phyloP scores from a whole-genome alignment of 345 rosid species.

The Pistacia atlantica region DNA sequence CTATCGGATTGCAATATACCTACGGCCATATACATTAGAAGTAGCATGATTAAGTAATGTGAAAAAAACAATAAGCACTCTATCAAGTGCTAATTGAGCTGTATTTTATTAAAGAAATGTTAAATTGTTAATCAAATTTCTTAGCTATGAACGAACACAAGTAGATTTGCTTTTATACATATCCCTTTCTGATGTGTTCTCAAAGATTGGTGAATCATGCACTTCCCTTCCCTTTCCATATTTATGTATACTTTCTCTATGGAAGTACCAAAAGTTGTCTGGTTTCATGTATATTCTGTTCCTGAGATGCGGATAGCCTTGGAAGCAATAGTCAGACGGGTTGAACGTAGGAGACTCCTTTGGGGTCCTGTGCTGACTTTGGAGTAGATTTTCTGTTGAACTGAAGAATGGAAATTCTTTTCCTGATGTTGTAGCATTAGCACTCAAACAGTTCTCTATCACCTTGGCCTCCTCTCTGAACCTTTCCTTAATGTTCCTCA shows the following conservation, averaged over 20 bases:
- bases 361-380: constrained; percentile 16
- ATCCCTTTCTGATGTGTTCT: constrained; percentile 38
- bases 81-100: neutral
- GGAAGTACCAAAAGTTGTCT: constrained; percentile 27
- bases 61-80: neutral
- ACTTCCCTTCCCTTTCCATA: constrained; percentile 19
- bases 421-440: constrained; percentile 33
- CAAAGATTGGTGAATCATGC: constrained; percentile 46
- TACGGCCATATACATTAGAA: too few relatives aligned
- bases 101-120: neutral
- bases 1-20: neutral
- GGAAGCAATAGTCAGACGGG: constrained; percentile 53
- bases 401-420: constrained; percentile 33
- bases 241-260: constrained; percentile 18
- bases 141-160: constrained; percentile 46
- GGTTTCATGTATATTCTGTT: constrained; percentile 31
- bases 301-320: constrained; percentile 84
- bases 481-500: constrained; percentile 56
- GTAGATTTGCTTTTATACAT: constrained; percentile 55
- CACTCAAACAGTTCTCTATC: constrained; percentile 71
- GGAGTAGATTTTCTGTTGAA: constrained; percentile 21
- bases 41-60: neutral
- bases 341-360: constrained; percentile 74
- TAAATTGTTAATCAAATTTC: neutral
- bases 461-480: constrained; percentile 82